These are phyloP conservation scores for Sordariomycetes sp. DNA, from an alignment of 2,329 filamentous ascomycete species.

Conservation along the genomic window DNA sequence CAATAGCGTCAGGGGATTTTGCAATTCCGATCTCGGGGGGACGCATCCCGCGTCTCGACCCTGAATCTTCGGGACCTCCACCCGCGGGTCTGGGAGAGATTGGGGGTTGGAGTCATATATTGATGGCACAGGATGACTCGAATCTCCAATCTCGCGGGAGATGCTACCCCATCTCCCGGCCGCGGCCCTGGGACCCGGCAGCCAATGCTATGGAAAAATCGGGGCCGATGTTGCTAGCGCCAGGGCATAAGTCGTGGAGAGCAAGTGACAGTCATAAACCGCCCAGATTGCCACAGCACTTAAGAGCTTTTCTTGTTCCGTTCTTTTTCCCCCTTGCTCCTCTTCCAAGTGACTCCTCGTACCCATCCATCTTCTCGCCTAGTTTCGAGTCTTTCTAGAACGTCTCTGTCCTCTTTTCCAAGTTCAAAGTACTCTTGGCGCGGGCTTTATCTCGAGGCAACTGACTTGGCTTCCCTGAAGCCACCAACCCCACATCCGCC, in stretches of 20 bases:
- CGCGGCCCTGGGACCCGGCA: neutral
- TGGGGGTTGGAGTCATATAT: neutral
- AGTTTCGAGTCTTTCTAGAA: neutral
- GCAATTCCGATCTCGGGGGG: conserved; percentile 5
- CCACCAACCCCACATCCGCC: neutral
- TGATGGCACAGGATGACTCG: conserved; percentile 1
- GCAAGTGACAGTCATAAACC: conserved; percentile 2
- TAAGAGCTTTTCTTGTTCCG: neutral
- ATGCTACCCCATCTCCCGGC: neutral
- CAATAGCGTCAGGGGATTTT: neutral
- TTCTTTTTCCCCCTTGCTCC: neutral
- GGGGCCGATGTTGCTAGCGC: neutral
- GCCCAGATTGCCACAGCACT: conserved; percentile 1
- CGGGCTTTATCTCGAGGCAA: neutral
- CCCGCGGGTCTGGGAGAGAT: neutral
- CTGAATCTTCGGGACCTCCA: neutral
- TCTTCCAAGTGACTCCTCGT: too few relatives aligned
- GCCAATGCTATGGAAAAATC: neutral
- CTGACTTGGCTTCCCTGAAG: neutral
- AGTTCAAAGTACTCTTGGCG: neutral
- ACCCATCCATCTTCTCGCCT: too few relatives aligned
- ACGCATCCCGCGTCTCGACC: neutral
- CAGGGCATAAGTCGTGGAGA: neutral
- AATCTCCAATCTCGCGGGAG: neutral
- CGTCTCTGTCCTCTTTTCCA: neutral